Conservation (phyloP, 495 filamentous ascomycete species). For the Penicillium pulvis region DNA sequence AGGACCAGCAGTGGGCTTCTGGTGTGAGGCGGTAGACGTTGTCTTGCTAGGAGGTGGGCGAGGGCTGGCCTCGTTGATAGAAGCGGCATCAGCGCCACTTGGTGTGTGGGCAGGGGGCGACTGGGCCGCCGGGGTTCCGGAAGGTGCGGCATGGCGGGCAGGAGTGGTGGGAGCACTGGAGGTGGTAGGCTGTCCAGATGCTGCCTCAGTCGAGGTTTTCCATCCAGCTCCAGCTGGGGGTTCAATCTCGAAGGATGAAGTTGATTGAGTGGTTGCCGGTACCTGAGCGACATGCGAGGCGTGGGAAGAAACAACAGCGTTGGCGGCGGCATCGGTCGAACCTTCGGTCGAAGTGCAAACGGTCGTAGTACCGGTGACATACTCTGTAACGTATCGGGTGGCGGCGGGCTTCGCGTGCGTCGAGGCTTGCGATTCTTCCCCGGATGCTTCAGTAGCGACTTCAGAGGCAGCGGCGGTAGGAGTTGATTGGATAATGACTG, state of each 20-base stretch:
- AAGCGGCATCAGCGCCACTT: not conserved
- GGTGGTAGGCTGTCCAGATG: not conserved
- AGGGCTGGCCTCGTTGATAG: not conserved
- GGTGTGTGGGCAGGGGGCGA: not conserved
- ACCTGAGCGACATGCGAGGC: not conserved
- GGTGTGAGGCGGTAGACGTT: not conserved
- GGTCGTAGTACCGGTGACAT: constrained; percentile 22
- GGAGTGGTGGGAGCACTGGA: not conserved
- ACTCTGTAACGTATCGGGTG: constrained; percentile 18
- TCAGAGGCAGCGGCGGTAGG: constrained; percentile 2
- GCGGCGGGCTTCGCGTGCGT: not conserved
- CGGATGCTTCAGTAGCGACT: not conserved
- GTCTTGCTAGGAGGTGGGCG: not conserved
- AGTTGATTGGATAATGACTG: constrained; percentile 7
- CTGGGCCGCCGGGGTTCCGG: not conserved
- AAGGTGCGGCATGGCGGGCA: not conserved
- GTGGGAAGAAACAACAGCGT: not conserved
- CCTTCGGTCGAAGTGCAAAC: constrained; percentile 11
- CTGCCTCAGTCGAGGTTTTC: not conserved
- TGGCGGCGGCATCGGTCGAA: not conserved
- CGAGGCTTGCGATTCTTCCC: not conserved
- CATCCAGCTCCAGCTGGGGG: not conserved
- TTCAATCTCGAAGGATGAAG: not conserved
- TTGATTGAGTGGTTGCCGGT: not conserved
- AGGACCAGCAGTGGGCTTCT: not conserved